phyloP scores from a whole-genome alignment of 305 asterid species.

The Solanum hybrid region DNA sequence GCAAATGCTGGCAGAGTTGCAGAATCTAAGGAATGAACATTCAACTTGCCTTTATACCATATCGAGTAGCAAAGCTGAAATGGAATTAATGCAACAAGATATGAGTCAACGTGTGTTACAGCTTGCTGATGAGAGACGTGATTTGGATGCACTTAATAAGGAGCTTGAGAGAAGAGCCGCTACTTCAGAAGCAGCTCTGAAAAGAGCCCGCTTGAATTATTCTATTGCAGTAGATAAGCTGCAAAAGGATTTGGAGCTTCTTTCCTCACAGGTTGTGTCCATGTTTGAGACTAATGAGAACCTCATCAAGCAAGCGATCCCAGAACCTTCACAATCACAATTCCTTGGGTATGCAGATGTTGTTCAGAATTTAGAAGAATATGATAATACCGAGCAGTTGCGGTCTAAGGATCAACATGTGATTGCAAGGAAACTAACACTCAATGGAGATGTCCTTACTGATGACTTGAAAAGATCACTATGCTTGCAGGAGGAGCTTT shows the following conservation, averaged over 20 bases:
- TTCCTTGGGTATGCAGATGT: constrained; percentile 11
- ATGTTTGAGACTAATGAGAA: constrained; percentile 85
- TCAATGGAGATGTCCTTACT: constrained; percentile 63
- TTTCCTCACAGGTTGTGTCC: constrained; percentile 89
- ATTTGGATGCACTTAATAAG: constrained; percentile 51
- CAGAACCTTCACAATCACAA: constrained; percentile 36
- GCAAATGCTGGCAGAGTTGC: constrained; percentile 74
- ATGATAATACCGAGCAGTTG: constrained; percentile 19
- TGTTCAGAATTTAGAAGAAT: constrained; percentile 28
- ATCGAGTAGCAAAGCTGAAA: constrained; percentile 61
- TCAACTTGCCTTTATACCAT: constrained; percentile 67
- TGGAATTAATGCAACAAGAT: constrained; percentile 52
- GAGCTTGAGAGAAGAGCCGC: constrained; percentile 76
- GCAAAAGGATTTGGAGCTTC: constrained; percentile 93
- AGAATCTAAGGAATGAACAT: constrained; percentile 69
- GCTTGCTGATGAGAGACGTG: constrained; percentile 56
- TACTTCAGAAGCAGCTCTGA: constrained; percentile 75
- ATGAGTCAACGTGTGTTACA: constrained; percentile 47
- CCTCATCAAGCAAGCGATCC: constrained; percentile 78
- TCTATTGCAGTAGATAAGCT: constrained; percentile 93
- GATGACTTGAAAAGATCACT: constrained; percentile 85
- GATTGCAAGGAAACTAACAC: constrained; percentile 35
- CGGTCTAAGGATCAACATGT: constrained; percentile 30
- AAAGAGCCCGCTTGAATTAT: constrained; percentile 90
- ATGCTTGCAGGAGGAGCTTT: constrained; percentile 67